phyloP scores from a whole-genome alignment of 2,329 filamentous ascomycete species.

The Alternaria triticimaculans region DNA sequence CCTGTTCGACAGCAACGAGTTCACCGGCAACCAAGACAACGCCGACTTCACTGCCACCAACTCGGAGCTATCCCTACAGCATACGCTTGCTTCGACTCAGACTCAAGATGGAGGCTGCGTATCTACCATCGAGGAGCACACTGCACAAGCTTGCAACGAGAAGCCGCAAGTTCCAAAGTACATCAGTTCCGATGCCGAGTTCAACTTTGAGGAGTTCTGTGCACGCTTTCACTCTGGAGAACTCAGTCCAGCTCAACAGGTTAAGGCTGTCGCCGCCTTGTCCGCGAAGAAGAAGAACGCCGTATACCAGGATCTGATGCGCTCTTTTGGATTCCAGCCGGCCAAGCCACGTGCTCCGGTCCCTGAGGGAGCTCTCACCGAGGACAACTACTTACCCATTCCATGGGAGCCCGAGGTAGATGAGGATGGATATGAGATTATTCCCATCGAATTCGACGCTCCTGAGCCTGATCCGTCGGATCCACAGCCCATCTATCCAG shows the following conservation, averaged over 20 bases:
- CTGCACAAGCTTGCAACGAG: not conserved
- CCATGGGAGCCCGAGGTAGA: not conserved
- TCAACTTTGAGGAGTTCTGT: not conserved
- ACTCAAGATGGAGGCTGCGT: not conserved
- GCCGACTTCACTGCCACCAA: not conserved
- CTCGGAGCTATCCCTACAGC: not conserved
- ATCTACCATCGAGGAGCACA: not conserved
- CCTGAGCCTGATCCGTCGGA: not conserved
- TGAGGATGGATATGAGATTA: not conserved
- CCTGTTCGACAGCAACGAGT: not conserved
- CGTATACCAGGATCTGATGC: conserved; percentile 1
- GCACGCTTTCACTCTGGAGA: not conserved
- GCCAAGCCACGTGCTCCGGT: not conserved
- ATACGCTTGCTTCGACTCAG: not conserved
- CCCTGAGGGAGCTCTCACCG: not conserved
- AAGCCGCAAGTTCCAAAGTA: not conserved
- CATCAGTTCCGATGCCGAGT: not conserved
- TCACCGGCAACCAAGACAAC: not conserved
- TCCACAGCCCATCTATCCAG: conserved; percentile 18
- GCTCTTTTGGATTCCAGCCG: not conserved
- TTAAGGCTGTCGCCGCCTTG: not conserved
- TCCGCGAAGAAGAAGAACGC: not conserved
- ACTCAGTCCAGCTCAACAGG: conserved; percentile 1
- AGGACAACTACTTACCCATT: conserved; percentile 5
- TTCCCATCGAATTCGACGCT: not conserved